phyloP scores from a whole-genome alignment of 805 yeast genomes.

The Cyberlindnera mrakii region DNA sequence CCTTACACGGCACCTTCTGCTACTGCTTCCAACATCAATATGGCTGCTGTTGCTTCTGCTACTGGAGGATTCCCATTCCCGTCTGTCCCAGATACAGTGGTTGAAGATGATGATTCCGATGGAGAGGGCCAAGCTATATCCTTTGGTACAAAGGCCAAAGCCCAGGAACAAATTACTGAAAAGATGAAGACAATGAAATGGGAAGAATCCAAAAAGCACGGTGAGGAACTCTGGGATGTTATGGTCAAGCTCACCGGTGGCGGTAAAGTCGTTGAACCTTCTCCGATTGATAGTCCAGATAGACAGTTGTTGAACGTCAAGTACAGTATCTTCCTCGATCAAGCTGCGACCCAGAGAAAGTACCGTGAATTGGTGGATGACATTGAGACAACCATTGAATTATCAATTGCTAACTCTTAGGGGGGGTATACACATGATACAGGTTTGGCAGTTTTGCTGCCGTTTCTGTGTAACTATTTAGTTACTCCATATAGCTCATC shows the following conservation, averaged over 20 bases:
- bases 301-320: slow-evolving; percentile 68
- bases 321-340: slow-evolving; percentile 82
- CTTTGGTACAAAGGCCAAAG: slow-evolving; percentile 51
- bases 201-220: slow-evolving; percentile 24
- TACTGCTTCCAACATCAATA: slow-evolving; percentile 59
- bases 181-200: slow-evolving; percentile 31
- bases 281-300: slow-evolving; percentile 51
- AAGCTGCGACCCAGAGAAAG: slow-evolving; percentile 72
- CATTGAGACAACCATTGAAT: slow-evolving; percentile 22
- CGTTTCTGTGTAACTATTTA: no score
- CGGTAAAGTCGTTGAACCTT: slow-evolving; percentile 74
- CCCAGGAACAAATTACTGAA: slow-evolving; percentile 46
- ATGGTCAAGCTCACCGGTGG: slow-evolving; percentile 83
- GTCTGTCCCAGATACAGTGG: slow-evolving; percentile 26
- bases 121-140: slow-evolving; percentile 48
- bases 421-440: neutral
- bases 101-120: slow-evolving; percentile 37
- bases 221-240: slow-evolving; percentile 74
- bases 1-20: slow-evolving; percentile 80
- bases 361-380: slow-evolving; percentile 67
- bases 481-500: slow-evolving; percentile 8
- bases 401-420: neutral
- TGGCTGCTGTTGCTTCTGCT: slow-evolving; percentile 27
- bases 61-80: slow-evolving; percentile 43
- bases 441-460: no score